Conservation (phyloP, 192 early-diverging fungal genomes). For the Pilobolus umbonatus region DNA sequence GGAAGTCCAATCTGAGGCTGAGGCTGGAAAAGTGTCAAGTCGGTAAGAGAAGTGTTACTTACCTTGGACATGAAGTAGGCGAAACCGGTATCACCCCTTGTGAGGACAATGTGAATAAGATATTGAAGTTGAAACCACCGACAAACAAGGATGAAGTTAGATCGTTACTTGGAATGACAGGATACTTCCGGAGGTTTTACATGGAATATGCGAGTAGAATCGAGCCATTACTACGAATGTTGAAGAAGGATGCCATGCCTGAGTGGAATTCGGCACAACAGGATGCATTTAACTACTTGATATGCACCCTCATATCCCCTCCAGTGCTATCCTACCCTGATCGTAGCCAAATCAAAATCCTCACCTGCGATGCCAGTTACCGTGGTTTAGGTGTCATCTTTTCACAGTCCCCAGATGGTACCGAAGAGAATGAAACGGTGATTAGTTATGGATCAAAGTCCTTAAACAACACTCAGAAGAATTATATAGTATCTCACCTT, state of each 20-base stretch:
- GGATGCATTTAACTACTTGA: conserved; percentile 1
- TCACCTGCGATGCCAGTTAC: not conserved
- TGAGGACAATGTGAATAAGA: not conserved
- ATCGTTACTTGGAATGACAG: conserved; percentile 27
- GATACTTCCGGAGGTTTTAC: conserved; percentile 35
- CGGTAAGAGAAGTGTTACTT: not conserved
- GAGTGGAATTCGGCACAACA: conserved; percentile 5
- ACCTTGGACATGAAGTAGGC: conserved; percentile 1
- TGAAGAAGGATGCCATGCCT: conserved; percentile 25
- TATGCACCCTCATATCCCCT: not conserved
- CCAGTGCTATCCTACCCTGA: conserved; percentile 1
- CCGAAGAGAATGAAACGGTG: not conserved
- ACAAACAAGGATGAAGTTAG: conserved; percentile 18
- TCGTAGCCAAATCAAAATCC: not conserved
- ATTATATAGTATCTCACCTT: conserved; percentile 1
- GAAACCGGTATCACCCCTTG: not conserved
- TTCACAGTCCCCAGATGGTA: not conserved
- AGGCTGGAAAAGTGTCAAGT: not conserved
- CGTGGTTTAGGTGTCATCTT: not conserved
- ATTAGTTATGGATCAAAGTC: conserved; percentile 1
- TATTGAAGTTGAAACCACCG: conserved; percentile 13
- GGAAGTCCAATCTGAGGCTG: not conserved
- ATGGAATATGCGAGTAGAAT: conserved; percentile 30
- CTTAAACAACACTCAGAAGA: not conserved
- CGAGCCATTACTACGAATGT: conserved; percentile 16